Conservation (phyloP, 1,284 basidiomycete species). For the Apiotrichum laibachii region DNA sequence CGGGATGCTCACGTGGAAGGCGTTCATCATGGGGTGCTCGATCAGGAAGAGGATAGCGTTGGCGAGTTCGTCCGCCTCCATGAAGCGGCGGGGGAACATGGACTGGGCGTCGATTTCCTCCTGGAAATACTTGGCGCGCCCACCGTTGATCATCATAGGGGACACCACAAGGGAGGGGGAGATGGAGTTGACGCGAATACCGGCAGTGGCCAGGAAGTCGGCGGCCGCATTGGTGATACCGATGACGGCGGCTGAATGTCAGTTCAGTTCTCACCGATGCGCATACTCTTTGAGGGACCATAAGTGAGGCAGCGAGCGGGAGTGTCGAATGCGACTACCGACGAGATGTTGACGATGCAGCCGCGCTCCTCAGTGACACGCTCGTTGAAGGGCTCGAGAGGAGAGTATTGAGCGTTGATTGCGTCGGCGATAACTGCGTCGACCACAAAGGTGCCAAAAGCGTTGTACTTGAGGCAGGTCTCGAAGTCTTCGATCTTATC, state of each 20-base stretch:
- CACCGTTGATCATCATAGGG: conserved; percentile 24
- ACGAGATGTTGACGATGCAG: conserved; percentile 36
- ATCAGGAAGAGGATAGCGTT: conserved; percentile 29
- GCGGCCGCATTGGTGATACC: conserved; percentile 24
- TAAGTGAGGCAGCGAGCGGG: conserved; percentile 35
- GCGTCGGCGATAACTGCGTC: conserved; percentile 34
- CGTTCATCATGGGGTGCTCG: conserved; percentile 39
- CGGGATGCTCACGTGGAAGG: conserved; percentile 6
- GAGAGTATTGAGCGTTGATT: conserved; percentile 35
- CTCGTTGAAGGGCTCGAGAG: conserved; percentile 14
- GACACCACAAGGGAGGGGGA: conserved; percentile 35
- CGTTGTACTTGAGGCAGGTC: conserved; percentile 29
- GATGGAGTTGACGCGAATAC: conserved; percentile 35
- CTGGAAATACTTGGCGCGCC: conserved; percentile 25
- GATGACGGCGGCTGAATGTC: conserved; percentile 16
- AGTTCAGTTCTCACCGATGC: too few relatives aligned
- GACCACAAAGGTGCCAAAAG: conserved; percentile 35
- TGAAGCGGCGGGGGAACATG: conserved; percentile 24
- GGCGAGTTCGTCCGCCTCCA: conserved; percentile 25
- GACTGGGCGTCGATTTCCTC: conserved; percentile 21
- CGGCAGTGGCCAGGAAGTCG: conserved; percentile 31
- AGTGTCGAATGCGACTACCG: conserved; percentile 28
- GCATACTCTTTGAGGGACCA: conserved; percentile 28
- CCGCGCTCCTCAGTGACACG: conserved; percentile 32
- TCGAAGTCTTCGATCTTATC: conserved; percentile 20